phyloP scores from a whole-genome alignment of 2,329 filamentous ascomycete species.

The Metarhizium robertsii region DNA sequence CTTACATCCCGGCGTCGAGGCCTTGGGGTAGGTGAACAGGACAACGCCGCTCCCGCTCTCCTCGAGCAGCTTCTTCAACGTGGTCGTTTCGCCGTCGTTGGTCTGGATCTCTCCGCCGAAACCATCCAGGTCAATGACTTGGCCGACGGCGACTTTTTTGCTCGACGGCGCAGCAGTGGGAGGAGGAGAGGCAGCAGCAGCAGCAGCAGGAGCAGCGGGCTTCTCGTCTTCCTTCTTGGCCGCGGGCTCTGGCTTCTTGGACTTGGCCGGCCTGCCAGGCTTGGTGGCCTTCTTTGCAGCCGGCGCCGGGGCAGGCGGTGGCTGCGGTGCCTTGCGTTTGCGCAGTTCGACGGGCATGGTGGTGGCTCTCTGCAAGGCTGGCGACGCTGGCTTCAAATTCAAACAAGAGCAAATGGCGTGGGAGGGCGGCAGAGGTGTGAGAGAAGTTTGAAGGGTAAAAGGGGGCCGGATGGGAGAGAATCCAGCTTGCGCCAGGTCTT shows the following conservation, averaged over 20 bases:
- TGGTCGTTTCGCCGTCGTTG: conserved; percentile 73
- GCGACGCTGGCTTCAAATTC: not conserved
- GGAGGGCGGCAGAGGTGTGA: not conserved
- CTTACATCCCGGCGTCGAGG: conserved; percentile 91
- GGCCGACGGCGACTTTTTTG: conserved; percentile 42
- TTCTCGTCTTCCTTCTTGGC: conserved; percentile 13
- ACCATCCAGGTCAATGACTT: conserved; percentile 44
- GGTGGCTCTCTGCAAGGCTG: not conserved
- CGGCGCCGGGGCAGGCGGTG: conserved; percentile 35
- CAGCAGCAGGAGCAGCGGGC: not conserved
- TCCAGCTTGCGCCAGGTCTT: not conserved
- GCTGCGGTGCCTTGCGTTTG: conserved; percentile 50
- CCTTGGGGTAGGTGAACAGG: conserved; percentile 91
- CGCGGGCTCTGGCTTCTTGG: conserved; percentile 17
- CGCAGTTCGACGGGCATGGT: conserved; percentile 51
- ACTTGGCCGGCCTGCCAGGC: conserved; percentile 30
- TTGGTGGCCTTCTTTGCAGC: conserved; percentile 31
- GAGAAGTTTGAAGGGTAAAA: not conserved
- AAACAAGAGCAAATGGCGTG: not conserved
- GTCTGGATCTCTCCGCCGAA: conserved; percentile 71
- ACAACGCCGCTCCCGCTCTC: conserved; percentile 80
- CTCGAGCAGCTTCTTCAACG: conserved; percentile 69
- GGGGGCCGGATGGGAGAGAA: not conserved
- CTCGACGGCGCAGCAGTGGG: conserved; percentile 14
- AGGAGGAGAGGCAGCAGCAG: not conserved